These are phyloP conservation scores for Paecilomyces dactylethromorphus DNA, from an alignment of 2,329 filamentous ascomycete genomes.

Conservation along the genomic window DNA sequence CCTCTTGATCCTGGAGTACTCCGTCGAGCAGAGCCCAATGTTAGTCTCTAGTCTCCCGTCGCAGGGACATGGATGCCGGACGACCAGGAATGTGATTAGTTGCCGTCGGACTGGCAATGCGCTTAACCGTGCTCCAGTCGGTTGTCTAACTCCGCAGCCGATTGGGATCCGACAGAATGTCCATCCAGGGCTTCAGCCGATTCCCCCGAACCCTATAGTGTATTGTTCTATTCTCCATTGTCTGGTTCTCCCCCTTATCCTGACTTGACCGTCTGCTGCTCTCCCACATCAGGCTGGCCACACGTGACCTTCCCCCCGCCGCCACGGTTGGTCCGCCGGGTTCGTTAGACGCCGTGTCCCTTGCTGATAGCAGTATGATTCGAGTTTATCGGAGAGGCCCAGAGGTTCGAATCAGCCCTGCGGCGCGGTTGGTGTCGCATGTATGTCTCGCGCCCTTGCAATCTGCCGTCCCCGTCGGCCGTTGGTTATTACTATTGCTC, in stretches of 20 bases:
- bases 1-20: background rate
- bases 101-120: constrained; percentile 16
- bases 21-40: background rate
- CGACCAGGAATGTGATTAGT: constrained; percentile 10
- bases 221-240: background rate
- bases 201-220: background rate
- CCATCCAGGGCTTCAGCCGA: background rate
- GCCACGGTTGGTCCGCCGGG: background rate
- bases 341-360: background rate
- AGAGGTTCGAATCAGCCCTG: background rate
- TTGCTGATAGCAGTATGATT: background rate
- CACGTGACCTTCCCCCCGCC: background rate
- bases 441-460: background rate
- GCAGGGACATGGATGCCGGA: background rate
- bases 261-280: background rate
- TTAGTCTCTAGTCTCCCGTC: no score
- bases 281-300: background rate
- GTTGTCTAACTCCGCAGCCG: background rate
- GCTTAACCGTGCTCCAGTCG: background rate
- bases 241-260: background rate
- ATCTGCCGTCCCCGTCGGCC: background rate
- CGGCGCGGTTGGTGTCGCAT: no score
- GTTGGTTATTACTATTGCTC: background rate
- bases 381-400: background rate
- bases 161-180: background rate